Evolutionary conservation across 1,284 basidiomycete species (phyloP).

Genomic region (Fomitopsis schrenkii): DNA sequence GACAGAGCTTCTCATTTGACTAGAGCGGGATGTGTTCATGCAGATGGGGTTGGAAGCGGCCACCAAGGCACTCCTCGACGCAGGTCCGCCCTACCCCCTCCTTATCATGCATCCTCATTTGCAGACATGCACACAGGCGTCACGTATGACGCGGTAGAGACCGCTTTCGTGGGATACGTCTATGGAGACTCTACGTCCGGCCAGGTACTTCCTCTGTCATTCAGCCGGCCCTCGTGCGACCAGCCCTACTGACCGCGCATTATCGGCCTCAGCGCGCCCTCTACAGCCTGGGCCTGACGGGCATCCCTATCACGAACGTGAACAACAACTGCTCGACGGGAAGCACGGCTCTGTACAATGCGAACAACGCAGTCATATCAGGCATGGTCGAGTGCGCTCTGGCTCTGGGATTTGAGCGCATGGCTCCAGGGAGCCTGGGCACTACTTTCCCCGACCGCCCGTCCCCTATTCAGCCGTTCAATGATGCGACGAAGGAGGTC

Average conservation of each 20-base stretch:
- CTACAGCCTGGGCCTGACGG: constrained; percentile 84
- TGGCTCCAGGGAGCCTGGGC: constrained; percentile 75
- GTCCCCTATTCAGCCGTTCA: constrained; percentile 51
- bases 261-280: constrained; percentile 51
- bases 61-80: constrained; percentile 82
- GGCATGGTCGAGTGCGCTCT: constrained; percentile 75
- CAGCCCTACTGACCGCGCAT: neutral
- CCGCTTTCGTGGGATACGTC: constrained; percentile 77
- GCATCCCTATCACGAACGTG: constrained; percentile 84
- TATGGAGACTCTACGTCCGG: constrained; percentile 81
- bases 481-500: constrained; percentile 42
- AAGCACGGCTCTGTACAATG: constrained; percentile 69
- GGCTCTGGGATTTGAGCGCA: constrained; percentile 85
- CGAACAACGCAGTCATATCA: constrained; percentile 63
- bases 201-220: constrained; percentile 42
- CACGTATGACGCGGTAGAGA: constrained; percentile 76
- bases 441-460: constrained; percentile 70
- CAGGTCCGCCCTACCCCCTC: constrained; percentile 41
- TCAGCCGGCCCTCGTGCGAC: neutral
- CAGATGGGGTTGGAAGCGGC: constrained; percentile 81
- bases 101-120: neutral
- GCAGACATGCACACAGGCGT: constrained; percentile 42
- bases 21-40: neutral
- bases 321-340: constrained; percentile 86
- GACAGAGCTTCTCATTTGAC: neutral